phyloP scores from a whole-genome alignment of 176 grass and related monocot species.

The Aegilops longissima region DNA sequence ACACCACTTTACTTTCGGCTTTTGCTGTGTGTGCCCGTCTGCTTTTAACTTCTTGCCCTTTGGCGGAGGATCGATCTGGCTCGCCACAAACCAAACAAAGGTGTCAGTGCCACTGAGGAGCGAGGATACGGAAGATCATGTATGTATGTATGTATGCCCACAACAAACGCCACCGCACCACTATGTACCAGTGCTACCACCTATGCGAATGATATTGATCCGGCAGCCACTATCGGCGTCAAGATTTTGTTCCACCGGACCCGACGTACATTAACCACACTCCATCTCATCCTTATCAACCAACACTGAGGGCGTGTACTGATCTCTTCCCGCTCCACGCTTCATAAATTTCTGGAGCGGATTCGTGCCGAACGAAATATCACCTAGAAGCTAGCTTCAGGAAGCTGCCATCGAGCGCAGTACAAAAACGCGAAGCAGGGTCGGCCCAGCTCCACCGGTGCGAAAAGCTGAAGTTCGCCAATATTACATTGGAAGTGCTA shows the following conservation, averaged over 20 bases:
- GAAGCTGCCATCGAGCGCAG: no score
- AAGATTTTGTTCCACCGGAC: background rate
- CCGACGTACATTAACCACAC: background rate
- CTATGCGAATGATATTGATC: background rate
- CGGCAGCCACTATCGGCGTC: background rate
- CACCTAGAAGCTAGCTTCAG: no score
- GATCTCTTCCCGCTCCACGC: no score
- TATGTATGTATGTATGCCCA: background rate
- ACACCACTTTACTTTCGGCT: background rate
- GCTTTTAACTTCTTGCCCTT: background rate
- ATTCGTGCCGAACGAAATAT: no score
- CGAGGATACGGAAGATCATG: background rate
- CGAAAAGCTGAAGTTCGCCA: no score
- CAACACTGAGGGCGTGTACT: background rate
- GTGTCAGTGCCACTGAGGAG: no score
- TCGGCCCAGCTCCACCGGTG: no score
- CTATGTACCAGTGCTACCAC: background rate
- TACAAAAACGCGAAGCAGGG: no score
- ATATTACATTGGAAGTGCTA: no score
- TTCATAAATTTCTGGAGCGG: no score
- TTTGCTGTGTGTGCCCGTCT: background rate
- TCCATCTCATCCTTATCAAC: background rate
- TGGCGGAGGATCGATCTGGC: background rate
- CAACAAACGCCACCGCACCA: no score
- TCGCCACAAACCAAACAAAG: background rate